Evolutionary conservation across 1,139 yeast genomes (phyloP).

Genomic region (Sugiyamaella novakii): DNA sequence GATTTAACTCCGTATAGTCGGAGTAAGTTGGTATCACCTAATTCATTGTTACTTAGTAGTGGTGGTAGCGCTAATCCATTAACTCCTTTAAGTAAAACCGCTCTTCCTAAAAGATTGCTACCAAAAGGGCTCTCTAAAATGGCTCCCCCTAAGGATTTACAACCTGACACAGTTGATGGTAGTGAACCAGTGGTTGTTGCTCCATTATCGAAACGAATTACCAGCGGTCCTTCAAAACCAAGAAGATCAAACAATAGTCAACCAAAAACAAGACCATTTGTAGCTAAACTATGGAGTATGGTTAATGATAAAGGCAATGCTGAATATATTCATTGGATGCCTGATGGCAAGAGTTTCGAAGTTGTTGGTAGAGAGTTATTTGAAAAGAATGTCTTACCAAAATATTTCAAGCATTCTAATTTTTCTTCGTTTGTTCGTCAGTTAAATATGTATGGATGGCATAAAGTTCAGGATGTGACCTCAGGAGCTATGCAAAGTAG

Average conservation of each 20-base stretch:
- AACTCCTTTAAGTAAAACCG: slow-evolving; percentile 20
- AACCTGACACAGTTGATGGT: no score
- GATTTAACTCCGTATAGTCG: slow-evolving; percentile 9
- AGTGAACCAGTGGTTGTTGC: slow-evolving; percentile 7
- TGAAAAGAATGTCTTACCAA: slow-evolving; percentile 81
- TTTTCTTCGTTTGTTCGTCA: slow-evolving; percentile 95
- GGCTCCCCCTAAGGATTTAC: slow-evolving; percentile 10
- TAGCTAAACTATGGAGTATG: slow-evolving; percentile 92
- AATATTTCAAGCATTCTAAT: slow-evolving; percentile 90
- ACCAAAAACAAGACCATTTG: slow-evolving; percentile 69
- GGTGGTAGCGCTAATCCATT: neutral
- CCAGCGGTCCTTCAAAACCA: slow-evolving; percentile 26
- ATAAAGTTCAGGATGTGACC: slow-evolving; percentile 81
- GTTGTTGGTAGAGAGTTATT: slow-evolving; percentile 84
- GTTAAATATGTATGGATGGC: slow-evolving; percentile 98
- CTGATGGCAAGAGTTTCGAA: slow-evolving; percentile 82
- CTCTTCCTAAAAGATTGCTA: slow-evolving; percentile 11
- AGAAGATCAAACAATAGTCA: slow-evolving; percentile 36
- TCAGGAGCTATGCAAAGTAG: slow-evolving; percentile 60
- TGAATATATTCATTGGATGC: slow-evolving; percentile 78
- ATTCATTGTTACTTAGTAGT: slow-evolving; percentile 6
- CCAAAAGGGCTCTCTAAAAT: neutral
- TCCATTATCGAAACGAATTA: slow-evolving; percentile 26
- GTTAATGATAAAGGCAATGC: slow-evolving; percentile 75
- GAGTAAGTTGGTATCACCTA: slow-evolving; percentile 9